Evolutionary conservation across 495 filamentous ascomycete genomes (phyloP).

Genomic region (Talaromyces thailandensis): DNA sequence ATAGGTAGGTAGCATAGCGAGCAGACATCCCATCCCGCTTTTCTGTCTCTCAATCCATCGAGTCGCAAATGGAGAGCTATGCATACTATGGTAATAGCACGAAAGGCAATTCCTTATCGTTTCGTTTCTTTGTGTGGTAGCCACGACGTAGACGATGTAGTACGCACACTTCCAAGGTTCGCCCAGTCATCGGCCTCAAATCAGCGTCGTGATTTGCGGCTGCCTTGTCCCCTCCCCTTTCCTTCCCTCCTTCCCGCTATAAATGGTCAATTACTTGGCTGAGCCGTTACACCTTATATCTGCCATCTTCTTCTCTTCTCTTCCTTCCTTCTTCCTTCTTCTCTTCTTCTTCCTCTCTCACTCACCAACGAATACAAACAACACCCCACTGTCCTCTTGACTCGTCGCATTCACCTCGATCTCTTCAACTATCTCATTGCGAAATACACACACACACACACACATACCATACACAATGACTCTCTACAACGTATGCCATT

Average conservation of each 20-base stretch:
- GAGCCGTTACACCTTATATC: background rate
- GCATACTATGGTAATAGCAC: too few species aligned
- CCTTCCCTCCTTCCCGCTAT: background rate
- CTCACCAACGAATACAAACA: background rate
- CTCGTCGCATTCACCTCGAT: background rate
- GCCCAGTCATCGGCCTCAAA: background rate
- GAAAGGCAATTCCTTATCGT: background rate
- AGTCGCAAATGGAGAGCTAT: background rate
- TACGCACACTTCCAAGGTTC: background rate
- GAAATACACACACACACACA: slow-evolving; percentile 1
- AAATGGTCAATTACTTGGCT: background rate
- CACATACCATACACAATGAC: slow-evolving; percentile 42
- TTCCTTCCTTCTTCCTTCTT: background rate
- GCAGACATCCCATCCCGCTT: background rate
- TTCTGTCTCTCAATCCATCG: background rate
- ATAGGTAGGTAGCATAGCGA: too few species aligned
- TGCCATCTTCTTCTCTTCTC: background rate
- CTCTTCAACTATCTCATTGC: background rate
- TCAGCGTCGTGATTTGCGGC: background rate
- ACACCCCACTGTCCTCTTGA: background rate
- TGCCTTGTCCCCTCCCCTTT: background rate
- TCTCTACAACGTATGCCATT: slow-evolving; percentile 56
- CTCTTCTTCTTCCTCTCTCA: background rate
- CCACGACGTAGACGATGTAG: background rate
- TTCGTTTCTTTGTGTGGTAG: background rate